Evolutionary conservation across 805 yeast genomes (phyloP).

Genomic region (Metahyphopichia silvanorum): DNA sequence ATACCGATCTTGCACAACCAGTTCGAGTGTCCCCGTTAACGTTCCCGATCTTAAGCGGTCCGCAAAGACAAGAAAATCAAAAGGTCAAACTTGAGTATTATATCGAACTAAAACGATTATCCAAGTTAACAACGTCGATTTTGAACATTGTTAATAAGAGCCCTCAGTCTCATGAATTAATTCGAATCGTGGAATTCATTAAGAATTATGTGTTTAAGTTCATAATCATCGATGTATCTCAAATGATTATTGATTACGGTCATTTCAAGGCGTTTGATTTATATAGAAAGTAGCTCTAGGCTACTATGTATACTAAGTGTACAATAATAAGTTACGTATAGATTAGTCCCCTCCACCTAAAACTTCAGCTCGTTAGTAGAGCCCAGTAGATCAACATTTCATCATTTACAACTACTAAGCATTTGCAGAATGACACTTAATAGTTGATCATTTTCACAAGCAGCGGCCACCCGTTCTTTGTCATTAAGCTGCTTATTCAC

Average conservation of each 20-base stretch:
- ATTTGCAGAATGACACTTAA: constrained; percentile 86
- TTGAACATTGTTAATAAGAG: constrained; percentile 9
- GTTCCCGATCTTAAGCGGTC: constrained; percentile 10
- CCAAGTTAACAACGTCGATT: constrained; percentile 10
- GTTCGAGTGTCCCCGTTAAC: constrained; percentile 5
- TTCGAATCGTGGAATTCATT: constrained; percentile 33
- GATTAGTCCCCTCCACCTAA: too few relatives aligned
- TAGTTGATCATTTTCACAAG: constrained; percentile 94
- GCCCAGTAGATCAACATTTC: not conserved
- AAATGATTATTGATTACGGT: constrained; percentile 32
- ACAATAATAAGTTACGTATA: too few relatives aligned
- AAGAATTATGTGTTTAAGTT: constrained; percentile 31
- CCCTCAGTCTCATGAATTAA: constrained; percentile 11
- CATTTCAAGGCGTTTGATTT: constrained; percentile 12
- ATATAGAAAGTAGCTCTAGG: too few relatives aligned
- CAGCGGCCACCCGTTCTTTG: constrained; percentile 97
- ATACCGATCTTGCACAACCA: constrained; percentile 2
- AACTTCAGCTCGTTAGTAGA: too few relatives aligned
- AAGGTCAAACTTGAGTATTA: constrained; percentile 34
- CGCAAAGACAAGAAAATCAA: constrained; percentile 28
- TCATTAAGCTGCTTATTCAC: constrained; percentile 96
- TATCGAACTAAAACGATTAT: constrained; percentile 19
- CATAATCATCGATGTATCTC: constrained; percentile 32
- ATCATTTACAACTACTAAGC: constrained; percentile 71
- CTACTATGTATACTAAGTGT: too few relatives aligned